Conservation (phyloP, 169 alveolate species). For the Plasmodium yoelii region DNA sequence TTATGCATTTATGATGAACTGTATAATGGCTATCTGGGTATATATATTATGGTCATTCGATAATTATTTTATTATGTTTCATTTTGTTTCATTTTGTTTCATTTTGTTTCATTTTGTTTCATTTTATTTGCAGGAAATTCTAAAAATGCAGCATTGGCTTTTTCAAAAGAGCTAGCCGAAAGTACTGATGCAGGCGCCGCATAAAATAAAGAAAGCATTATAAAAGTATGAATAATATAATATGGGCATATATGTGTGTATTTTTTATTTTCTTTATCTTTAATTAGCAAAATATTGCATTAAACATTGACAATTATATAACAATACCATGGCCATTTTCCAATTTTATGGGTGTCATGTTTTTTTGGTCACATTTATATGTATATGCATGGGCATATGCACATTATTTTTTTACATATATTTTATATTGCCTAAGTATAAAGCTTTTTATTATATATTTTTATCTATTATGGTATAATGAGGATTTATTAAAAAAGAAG, state of each 20-base stretch:
- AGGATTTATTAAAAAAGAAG: no score
- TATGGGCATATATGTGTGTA: background rate
- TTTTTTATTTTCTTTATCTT: background rate
- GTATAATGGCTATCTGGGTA: background rate
- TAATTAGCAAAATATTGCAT: background rate
- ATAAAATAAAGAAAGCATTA: background rate
- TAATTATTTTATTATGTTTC: background rate
- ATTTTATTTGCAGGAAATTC: constrained; percentile 48
- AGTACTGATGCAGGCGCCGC: background rate
- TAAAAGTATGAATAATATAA: background rate
- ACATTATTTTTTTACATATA: no score
- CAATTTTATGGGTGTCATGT: no score
- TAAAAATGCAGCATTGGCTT: constrained; percentile 57
- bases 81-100: no score
- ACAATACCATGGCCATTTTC: no score
- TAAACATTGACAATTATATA: no score
- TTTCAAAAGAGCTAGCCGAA: constrained; percentile 66
- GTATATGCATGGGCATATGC: no score
- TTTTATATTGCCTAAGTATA: no score
- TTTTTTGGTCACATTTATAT: no score
- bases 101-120: no score
- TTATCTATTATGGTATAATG: no score
- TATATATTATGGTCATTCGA: background rate
- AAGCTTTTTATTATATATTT: no score
- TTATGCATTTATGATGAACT: background rate